Evolutionary conservation across 2,329 filamentous ascomycete genomes (phyloP).

Genomic region (Pseudocercospora fuligena): DNA sequence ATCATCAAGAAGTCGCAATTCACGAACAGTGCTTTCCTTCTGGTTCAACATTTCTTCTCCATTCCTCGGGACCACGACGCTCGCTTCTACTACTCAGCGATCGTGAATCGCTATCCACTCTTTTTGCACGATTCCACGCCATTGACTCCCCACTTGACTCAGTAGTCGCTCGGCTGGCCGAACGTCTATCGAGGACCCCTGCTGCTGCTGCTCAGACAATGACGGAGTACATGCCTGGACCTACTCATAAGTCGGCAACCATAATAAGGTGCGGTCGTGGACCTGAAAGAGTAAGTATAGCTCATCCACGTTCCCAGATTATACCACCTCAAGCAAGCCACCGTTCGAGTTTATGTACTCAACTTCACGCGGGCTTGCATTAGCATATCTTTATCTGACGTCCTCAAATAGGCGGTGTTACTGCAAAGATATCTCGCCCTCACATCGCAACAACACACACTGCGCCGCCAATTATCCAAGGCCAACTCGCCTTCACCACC

Average conservation of each 20-base stretch:
- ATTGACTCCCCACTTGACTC: conserved; percentile 3
- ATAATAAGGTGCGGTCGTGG: background rate
- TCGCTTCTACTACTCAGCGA: background rate
- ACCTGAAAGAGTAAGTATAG: conserved; percentile 3
- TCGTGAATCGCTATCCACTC: conserved; percentile 2
- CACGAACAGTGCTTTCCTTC: background rate
- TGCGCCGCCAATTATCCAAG: background rate
- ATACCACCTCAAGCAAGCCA: background rate
- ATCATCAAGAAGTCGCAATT: background rate
- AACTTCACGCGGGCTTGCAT: background rate
- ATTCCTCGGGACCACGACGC: background rate
- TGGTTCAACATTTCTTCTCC: background rate
- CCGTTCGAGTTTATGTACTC: background rate
- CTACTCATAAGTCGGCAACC: background rate
- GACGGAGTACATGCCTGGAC: background rate
- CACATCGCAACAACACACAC: background rate
- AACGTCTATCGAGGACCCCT: background rate
- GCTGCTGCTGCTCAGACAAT: conserved; percentile 2
- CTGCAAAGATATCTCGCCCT: conserved; percentile 44
- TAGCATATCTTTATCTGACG: conserved; percentile 5
- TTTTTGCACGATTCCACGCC: background rate
- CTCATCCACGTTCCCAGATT: background rate
- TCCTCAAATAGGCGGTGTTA: conserved; percentile 19
- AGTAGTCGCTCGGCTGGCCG: conserved; percentile 2
- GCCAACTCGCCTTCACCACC: conserved; percentile 34